Evolutionary conservation across 139 green algal species (phyloP), one percentile per base, ranked within the genome.

Genomic region (Bryopsis sp.): DNA sequence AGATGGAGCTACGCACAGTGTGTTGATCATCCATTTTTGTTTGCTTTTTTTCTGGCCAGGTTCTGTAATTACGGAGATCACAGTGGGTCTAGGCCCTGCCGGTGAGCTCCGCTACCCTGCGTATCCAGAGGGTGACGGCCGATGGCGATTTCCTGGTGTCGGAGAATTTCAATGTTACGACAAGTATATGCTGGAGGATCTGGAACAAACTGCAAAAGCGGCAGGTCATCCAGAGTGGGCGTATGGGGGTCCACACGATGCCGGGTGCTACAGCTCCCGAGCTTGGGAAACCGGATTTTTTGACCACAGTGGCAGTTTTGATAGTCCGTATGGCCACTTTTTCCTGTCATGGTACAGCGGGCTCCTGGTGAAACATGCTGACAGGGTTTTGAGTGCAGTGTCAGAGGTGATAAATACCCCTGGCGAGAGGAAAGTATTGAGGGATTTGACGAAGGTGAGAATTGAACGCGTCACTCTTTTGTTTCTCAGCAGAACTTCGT

Each of bases 21-120:
- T n/a, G n/a, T n/a, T n/a, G n/a, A n/a, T n/a, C n/a, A n/a, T n/a
- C n/a, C n/a, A n/a, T n/a, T n/a, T n/a, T n/a, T n/a, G n/a, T n/a
- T n/a, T n/a, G n/a, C n/a, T n/a, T n/a, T 28, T 39, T 2, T 5
- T 62, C 19, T 7, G 11, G 58, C 36, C 79, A 89, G 85, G 85
- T 29, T 68, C 67, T 32, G 75, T 90, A 2, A 81, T 97, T 36
- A 90, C 82, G 15, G 94, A 99, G 68, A 83, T 99, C 19, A 96
- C 91, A 19, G 84, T 99, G 2, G 94, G 94, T 2, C 74, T 97
- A 60, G 94, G 94, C 6, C 94, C 94, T 6, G 92, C 92, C 4
- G 94, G 94, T 7, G 94, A 99, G 86, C 83, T 98, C 67, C 81
- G 94, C n/a, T 99, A 98, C 72, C 94, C 94, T 2, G 84, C 89